These are phyloP conservation scores for Exophiala calicioides DNA, from an alignment of 2,329 filamentous ascomycete genomes.

Conservation along the genomic window DNA sequence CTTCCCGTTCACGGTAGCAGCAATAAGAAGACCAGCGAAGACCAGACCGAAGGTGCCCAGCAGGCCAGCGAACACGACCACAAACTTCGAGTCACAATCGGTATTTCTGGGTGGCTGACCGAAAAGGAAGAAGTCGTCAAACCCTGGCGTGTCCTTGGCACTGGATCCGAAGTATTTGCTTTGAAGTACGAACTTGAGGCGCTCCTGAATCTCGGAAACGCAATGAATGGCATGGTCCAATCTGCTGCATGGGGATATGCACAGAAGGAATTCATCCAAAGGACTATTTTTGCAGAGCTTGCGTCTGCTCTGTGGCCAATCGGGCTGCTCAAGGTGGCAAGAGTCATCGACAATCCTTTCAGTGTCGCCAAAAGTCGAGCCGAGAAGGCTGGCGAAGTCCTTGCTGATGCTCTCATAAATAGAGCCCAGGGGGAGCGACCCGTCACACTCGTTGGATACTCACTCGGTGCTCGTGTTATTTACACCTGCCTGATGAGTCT, in stretches of 20 bases:
- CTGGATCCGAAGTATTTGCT: slow-evolving; percentile 75
- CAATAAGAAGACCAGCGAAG: slow-evolving; percentile 45
- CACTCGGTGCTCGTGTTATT: slow-evolving; percentile 77
- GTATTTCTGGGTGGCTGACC: slow-evolving; percentile 78
- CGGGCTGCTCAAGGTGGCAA: slow-evolving; percentile 64
- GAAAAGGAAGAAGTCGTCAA: slow-evolving; percentile 70
- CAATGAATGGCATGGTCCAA: slow-evolving; percentile 74
- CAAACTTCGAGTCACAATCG: slow-evolving; percentile 77
- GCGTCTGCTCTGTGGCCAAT: slow-evolving; percentile 71
- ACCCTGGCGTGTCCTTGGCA: slow-evolving; percentile 76
- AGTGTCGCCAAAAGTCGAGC: slow-evolving; percentile 73
- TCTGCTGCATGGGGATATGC: slow-evolving; percentile 79
- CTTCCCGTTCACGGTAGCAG: slow-evolving; percentile 65
- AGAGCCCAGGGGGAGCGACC: slow-evolving; percentile 79
- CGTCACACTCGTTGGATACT: slow-evolving; percentile 79
- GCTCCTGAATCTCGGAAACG: slow-evolving; percentile 73
- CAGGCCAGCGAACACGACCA: slow-evolving; percentile 52
- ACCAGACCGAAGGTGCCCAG: slow-evolving; percentile 42
- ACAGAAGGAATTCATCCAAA: slow-evolving; percentile 72
- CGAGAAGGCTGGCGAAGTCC: slow-evolving; percentile 75
- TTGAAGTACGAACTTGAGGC: slow-evolving; percentile 81
- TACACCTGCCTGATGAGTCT: slow-evolving; percentile 77
- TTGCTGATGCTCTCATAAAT: slow-evolving; percentile 81
- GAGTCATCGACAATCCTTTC: slow-evolving; percentile 79
- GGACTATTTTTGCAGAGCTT: slow-evolving; percentile 68